Evolutionary conservation across 2,329 filamentous ascomycete genomes (phyloP), one percentile per base, ranked within the genome.

Genomic region (Parascedosporium putredinis): DNA sequence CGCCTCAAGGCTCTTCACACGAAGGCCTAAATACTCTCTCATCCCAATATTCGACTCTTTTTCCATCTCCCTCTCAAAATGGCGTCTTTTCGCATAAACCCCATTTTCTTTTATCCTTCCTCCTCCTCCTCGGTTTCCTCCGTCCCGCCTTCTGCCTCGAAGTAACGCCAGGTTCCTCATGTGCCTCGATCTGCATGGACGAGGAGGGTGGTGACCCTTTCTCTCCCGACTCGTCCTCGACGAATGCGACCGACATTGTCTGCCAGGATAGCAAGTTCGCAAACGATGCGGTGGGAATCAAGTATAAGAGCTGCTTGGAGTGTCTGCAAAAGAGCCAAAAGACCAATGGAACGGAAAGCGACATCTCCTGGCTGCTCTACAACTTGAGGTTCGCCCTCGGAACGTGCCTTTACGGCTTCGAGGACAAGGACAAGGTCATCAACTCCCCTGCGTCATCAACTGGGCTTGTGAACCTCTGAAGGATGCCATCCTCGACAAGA

Each of bases 161-260:
- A 48, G 69, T 78, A 2, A 70, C 73, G 1, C 72, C 75, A 0
- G 71, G 70, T 8, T 79, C 76, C 0, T 57, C 64, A 8, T 80
- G 76, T 56, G 67, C 74, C 0, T 59, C 68, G 0, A 51, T 70
- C 2, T 80, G 76, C 50, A 56, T 74, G 4, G 67, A 73, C 51
- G 60, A 63, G 2, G 51, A 58, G 0, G 59, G 62, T 10, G 58
- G 56, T 8, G 61, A 72, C 51, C 49, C 58, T 0, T 55, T 62
- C 27, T 60, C 67, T 18, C 54, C 70, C 0, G 55, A 55, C 2
- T 56, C 60, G 4, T 70, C 73, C 0, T 65, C 57, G 3, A 79
- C 72, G 1, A 68, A 62, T 16, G 53, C 67, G 1, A 61, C 64
- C 1, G 75, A 80, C 14, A 68, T 81, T 4, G 63, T 65, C 0